Conservation (phyloP, 345 rosid genomes). For the Bruguiera parviflora region DNA sequence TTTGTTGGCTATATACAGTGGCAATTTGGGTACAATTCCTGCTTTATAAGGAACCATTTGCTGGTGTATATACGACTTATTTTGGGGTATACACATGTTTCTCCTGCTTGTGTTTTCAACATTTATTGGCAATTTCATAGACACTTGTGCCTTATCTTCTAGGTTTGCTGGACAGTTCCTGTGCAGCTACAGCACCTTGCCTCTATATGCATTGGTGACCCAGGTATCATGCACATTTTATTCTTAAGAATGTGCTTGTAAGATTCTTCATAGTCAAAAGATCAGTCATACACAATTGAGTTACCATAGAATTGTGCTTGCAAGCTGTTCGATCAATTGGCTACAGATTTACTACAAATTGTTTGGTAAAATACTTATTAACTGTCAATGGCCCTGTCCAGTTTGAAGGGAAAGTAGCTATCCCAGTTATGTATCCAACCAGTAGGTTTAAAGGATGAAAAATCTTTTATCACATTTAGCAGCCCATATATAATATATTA, state of each 20-base stretch:
- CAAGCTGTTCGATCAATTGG: background rate
- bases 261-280: background rate
- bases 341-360: background rate
- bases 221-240: slow-evolving; percentile 44
- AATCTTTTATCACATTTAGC: too few species aligned
- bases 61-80: slow-evolving; percentile 72
- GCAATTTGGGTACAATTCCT: slow-evolving; percentile 93
- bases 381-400: background rate
- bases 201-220: slow-evolving; percentile 87
- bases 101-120: slow-evolving; percentile 6
- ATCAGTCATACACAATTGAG: background rate
- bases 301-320: background rate
- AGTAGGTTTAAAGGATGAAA: too few species aligned
- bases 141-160: slow-evolving; percentile 17
- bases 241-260: background rate
- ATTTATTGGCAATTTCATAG: background rate
- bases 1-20: slow-evolving; percentile 51
- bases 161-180: slow-evolving; percentile 86
- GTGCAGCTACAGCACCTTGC: slow-evolving; percentile 96
- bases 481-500: too few species aligned
- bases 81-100: slow-evolving; percentile 57
- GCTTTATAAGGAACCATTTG: slow-evolving; percentile 70
- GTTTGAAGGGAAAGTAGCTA: too few species aligned
- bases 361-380: background rate
- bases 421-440: too few species aligned